phyloP scores from a whole-genome alignment of 202 grass and related monocot genomes.

The Elaeis oleifera region DNA sequence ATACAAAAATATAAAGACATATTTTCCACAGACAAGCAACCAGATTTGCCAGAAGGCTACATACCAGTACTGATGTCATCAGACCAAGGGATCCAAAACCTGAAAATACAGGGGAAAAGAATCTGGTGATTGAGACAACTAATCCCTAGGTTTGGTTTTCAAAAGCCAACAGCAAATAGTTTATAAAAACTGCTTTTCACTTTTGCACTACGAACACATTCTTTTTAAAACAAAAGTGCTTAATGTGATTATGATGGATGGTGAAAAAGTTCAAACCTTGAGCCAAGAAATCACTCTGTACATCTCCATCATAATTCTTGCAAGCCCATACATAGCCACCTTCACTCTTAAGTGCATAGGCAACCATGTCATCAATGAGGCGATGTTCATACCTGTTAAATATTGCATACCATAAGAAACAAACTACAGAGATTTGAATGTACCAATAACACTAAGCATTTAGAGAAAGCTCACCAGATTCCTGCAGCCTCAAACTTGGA shows the following conservation, averaged over 20 bases:
- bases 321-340: background rate
- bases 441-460: constrained; percentile 13
- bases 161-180: background rate
- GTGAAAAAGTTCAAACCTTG: constrained; percentile 48
- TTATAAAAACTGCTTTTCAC: background rate
- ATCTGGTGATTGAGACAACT: background rate
- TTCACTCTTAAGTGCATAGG: constrained; percentile 2
- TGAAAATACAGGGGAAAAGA: constrained; percentile 18
- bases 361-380: constrained; percentile 6
- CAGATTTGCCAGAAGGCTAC: constrained; percentile 1
- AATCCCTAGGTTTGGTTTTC: too few relatives aligned
- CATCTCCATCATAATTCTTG: background rate
- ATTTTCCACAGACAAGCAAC: constrained; percentile 5
- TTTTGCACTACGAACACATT: too few relatives aligned
- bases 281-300: constrained; percentile 98
- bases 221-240: too few relatives aligned
- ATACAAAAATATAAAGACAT: too few relatives aligned
- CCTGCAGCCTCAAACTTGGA: constrained; percentile 33
- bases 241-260: too few relatives aligned
- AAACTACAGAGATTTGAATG: background rate
- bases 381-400: constrained; percentile 3
- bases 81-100: constrained; percentile 71
- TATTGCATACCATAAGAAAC: background rate
- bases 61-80: constrained; percentile 66
- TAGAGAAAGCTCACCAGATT: constrained; percentile 63